Percentiles rank a stretch among this genome's conserved stretches.
phyloP scores from a whole-genome alignment of 1,284 basidiomycete genomes.

The Ustilago crameri region DNA sequence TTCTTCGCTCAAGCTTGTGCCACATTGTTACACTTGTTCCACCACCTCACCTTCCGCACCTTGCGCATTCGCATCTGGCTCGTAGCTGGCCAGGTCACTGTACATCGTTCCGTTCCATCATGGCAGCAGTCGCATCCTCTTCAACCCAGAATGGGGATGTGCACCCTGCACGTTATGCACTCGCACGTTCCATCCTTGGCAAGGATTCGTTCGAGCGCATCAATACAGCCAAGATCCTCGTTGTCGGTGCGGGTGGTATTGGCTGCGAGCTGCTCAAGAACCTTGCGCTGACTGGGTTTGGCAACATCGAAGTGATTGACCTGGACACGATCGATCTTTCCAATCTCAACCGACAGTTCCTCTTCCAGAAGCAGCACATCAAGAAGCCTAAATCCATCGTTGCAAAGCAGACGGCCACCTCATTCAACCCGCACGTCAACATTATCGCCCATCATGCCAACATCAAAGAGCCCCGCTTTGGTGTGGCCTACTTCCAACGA shows the following conservation, averaged over 20 bases:
- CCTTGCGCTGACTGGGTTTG: slow-evolving; percentile 90
- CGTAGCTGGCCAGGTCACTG: not conserved
- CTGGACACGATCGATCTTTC: slow-evolving; percentile 98
- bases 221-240: slow-evolving; percentile 72
- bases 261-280: slow-evolving; percentile 98
- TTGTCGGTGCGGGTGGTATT: slow-evolving; percentile 97
- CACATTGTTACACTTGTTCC: not conserved
- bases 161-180: slow-evolving; percentile 32
- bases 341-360: slow-evolving; percentile 96
- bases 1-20: not conserved
- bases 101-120: not conserved
- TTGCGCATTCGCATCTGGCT: too few relatives aligned
- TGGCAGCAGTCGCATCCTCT: slow-evolving; percentile 21
- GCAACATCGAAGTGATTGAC: slow-evolving; percentile 88
- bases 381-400: slow-evolving; percentile 95
- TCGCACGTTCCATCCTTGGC: slow-evolving; percentile 35
- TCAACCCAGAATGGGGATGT: slow-evolving; percentile 14
- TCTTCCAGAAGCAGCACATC: slow-evolving; percentile 97
- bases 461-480: slow-evolving; percentile 92
- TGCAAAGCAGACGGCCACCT: slow-evolving; percentile 85
- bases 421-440: slow-evolving; percentile 90
- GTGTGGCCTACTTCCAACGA: slow-evolving; percentile 85
- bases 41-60: not conserved
- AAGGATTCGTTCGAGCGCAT: slow-evolving; percentile 26
- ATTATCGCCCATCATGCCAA: slow-evolving; percentile 93